Evolutionary conservation across 768 basidiomycete species (phyloP).

Genomic region (Phanerochaete sordida): DNA sequence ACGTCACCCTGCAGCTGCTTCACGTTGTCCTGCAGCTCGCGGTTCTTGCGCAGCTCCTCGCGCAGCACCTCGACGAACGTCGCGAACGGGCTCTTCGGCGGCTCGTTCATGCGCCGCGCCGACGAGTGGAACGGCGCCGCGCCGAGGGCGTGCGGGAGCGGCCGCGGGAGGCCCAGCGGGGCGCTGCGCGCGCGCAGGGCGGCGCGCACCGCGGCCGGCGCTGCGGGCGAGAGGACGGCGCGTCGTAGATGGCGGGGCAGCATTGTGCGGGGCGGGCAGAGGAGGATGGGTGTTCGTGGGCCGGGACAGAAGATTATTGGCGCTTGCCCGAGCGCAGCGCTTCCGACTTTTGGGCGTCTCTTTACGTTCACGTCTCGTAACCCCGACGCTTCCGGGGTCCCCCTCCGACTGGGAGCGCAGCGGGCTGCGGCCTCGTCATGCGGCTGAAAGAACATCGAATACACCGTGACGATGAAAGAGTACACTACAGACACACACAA

Average conservation of each 20-base stretch:
- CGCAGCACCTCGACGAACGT: slow-evolving; percentile 93
- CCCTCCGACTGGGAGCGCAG: too few species aligned
- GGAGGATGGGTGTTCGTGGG: background rate
- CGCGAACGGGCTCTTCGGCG: slow-evolving; percentile 90
- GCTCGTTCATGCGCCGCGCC: slow-evolving; percentile 52
- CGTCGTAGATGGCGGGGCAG: slow-evolving; percentile 46
- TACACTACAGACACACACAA: too few species aligned
- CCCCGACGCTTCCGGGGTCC: background rate
- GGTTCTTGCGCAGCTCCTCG: slow-evolving; percentile 90
- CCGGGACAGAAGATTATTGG: background rate
- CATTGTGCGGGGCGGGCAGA: slow-evolving; percentile 25
- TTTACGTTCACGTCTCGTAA: background rate
- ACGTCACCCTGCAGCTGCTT: slow-evolving; percentile 98
- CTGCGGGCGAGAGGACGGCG: slow-evolving; percentile 30
- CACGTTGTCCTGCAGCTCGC: slow-evolving; percentile 94
- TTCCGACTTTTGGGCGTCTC: slow-evolving; percentile 1
- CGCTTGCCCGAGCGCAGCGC: background rate
- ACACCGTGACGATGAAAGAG: too few species aligned
- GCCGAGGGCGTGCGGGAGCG: slow-evolving; percentile 23
- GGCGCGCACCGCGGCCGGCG: slow-evolving; percentile 20
- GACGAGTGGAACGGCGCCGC: slow-evolving; percentile 58
- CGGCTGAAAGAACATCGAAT: too few species aligned
- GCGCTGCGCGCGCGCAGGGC: slow-evolving; percentile 19
- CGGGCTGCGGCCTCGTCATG: too few species aligned
- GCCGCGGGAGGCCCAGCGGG: slow-evolving; percentile 25